Evolutionary conservation across 768 basidiomycete genomes (phyloP).

Genomic region (Hypholoma fasciculare): DNA sequence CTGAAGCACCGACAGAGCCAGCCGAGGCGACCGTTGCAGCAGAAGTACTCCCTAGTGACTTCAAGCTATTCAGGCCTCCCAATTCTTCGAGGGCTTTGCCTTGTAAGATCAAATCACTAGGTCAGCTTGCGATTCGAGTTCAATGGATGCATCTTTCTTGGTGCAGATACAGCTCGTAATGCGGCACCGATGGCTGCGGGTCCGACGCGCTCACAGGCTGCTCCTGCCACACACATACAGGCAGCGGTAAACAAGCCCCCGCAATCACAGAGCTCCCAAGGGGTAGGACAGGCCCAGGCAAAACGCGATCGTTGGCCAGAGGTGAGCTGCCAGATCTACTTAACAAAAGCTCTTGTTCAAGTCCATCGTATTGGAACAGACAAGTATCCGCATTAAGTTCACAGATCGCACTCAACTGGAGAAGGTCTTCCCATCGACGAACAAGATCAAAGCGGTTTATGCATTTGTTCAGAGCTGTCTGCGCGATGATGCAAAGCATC

Average conservation of each 20-base stretch:
- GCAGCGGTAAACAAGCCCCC: slow-evolving; percentile 70
- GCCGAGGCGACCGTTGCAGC: no score
- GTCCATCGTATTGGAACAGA: slow-evolving; percentile 40
- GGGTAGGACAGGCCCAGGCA: slow-evolving; percentile 60
- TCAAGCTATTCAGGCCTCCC: no score
- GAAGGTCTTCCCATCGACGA: slow-evolving; percentile 70
- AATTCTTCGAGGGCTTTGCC: no score
- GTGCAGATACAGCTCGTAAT: no score
- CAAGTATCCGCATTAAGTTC: slow-evolving; percentile 80
- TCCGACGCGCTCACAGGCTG: slow-evolving; percentile 64
- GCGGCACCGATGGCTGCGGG: slow-evolving; percentile 62
- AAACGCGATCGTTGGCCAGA: slow-evolving; percentile 73
- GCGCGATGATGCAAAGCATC: slow-evolving; percentile 71
- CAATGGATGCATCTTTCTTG: no score
- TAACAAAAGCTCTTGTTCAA: not conserved
- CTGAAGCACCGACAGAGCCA: no score
- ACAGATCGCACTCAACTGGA: slow-evolving; percentile 82
- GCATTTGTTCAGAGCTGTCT: slow-evolving; percentile 77
- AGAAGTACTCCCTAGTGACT: no score
- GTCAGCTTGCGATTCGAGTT: no score
- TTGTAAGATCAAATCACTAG: no score
- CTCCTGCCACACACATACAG: slow-evolving; percentile 58
- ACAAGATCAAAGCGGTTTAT: slow-evolving; percentile 82
- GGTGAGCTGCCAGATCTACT: slow-evolving; percentile 35
- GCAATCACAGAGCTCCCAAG: slow-evolving; percentile 51